These are phyloP conservation scores for Xylaria castorea DNA, from an alignment of 495 filamentous ascomycete genomes.

Conservation along the genomic window DNA sequence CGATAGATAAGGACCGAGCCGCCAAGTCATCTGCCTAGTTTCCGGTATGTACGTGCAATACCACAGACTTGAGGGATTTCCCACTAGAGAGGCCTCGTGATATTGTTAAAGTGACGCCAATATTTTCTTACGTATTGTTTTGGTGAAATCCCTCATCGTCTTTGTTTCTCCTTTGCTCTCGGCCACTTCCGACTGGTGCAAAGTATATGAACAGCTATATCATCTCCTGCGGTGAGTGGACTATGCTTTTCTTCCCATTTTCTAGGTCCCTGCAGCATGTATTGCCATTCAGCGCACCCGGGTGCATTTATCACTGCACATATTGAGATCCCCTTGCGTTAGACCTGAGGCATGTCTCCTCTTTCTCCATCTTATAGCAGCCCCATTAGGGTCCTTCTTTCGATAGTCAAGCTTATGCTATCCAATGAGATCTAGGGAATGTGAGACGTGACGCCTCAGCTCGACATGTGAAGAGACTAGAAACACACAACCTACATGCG, in stretches of 20 bases:
- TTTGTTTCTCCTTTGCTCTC: background rate
- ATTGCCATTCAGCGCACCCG: background rate
- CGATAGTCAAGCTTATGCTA: background rate
- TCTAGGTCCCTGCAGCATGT: conserved; percentile 9
- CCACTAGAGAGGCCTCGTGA: conserved; percentile 10
- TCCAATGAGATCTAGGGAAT: background rate
- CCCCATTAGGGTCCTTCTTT: background rate
- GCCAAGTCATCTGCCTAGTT: conserved; percentile 7
- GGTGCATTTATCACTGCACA: background rate
- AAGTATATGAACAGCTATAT: conserved; percentile 2
- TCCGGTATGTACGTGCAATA: background rate
- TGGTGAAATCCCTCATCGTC: conserved; percentile 8
- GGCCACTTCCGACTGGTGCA: conserved; percentile 17
- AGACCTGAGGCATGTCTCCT: background rate
- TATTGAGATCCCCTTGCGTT: background rate
- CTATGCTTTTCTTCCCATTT: conserved; percentile 8
- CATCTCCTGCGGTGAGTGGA: conserved; percentile 4
- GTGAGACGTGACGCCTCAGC: conserved; percentile 4
- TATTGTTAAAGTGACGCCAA: conserved; percentile 15
- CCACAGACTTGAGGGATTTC: conserved; percentile 20
- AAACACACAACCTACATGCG: conserved; percentile 19
- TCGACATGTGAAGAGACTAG: background rate
- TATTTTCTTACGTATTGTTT: background rate
- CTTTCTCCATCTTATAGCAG: background rate
- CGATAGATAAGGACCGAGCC: conserved; percentile 9